Evolutionary conservation across 2,329 filamentous ascomycete genomes (phyloP), one percentile per base, ranked within the genome.

Genomic region (Botrytis fragariae): DNA sequence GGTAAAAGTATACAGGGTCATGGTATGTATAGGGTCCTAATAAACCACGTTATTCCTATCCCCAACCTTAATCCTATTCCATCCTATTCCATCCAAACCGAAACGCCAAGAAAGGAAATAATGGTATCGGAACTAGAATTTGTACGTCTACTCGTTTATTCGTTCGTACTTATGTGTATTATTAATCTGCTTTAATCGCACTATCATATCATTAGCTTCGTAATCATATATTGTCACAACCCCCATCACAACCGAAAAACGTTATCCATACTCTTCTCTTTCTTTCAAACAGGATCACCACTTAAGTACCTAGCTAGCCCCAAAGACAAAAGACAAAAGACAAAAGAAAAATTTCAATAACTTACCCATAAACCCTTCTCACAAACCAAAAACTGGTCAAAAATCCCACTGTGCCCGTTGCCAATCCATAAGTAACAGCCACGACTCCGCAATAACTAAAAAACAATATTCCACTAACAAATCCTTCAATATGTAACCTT

Each of bases 391-490:
- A 97, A 9, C 93, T 92, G 59, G 92, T 91, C 82, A 97, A 82
- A 82, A 97, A 97, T 3, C 94, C 94, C 72, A 97, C 88, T 0
- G 94, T 97, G 37, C 94, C 94, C 16, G 91, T 94, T 75, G 96
- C 84, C 68, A 97, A 84, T 1, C 92, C 93, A 81, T 96, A 97
- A 5, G 96, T 90, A 62, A 89, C 87, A 81, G 93, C 97, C 1
- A 92, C 93, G 78, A 97, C 87, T 80, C 93, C 91, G 81, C 91
- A 94, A 82, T 97, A 97, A 77, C 88, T 90, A 82, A 97, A 97
- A 84, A 97, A 97, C 48, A 97, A 86, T 81, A 97, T 81, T 65
- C 91, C 90, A 79, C 92, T 94, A 62, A 94, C 88, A 77, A 95
- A 92, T 8, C 94, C 94, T 9, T 89, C 88, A 76, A 97, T 93